Evolutionary conservation across 1,139 yeast genomes (phyloP), one percentile per base, ranked within the genome.

Genomic region (Hyphopichia fennica): DNA sequence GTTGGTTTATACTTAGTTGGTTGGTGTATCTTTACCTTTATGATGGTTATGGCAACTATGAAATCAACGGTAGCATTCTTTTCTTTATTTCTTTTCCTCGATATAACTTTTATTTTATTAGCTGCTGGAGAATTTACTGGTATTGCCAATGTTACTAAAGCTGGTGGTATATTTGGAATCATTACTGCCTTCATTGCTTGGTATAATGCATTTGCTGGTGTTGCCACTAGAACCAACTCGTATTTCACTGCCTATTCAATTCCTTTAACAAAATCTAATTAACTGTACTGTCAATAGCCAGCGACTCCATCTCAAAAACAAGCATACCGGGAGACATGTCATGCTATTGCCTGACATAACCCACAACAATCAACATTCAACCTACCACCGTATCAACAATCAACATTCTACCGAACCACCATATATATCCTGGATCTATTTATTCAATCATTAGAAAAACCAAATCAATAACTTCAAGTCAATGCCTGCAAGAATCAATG

Each of bases 131-230:
- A 71, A 40, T 77, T 83, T 51, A 62, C 73, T n/a, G 63, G 58
- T 13, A 65, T 54, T 27, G 45, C 53, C 16, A 52, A 57, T 20
- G 44, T 60, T 42, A 68, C 71, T 40, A 77, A 69, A 52, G 91
- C 88, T 11, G 95, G 84, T 25, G 95, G 95, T 50, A 80, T 81
- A 33, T 60, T 84, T 41, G 95, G 95, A 18, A 60, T 87, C 13
- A 61, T 86, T 22, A 79, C 88, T 15, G 83, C 93, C 1, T 72
- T 82, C 48, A 60, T 79, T 43, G 90, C 90, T 3, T 86, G 87
- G 86, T 86, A 84, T 58, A 84, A 84, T 57, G 95, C 93, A 7
- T 62, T 52, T 41, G 64, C 67, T 5, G 71, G 71, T 42, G 56
- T 52, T 18, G 66, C 67, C 17, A 58, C 48, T 19, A 46, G 43